phyloP scores from a whole-genome alignment of 169 alveolate species.

The Eimeria acervulina region DNA sequence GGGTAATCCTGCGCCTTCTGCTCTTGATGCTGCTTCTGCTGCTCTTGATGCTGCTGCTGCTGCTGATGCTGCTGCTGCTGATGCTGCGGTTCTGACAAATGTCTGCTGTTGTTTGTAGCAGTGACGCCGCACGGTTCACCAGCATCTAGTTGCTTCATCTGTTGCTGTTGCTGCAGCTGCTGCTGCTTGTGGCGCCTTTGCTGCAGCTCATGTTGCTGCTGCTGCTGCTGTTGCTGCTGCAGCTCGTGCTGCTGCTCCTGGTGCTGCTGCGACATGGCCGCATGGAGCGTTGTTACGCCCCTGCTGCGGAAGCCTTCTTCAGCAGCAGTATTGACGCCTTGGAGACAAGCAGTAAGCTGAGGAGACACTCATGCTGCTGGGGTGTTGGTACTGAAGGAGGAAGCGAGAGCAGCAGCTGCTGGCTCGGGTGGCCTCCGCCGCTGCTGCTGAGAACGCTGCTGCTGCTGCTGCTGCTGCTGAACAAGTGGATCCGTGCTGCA shows the following conservation, averaged over 20 bases:
- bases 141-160: not conserved
- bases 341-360: not conserved
- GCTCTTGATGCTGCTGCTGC: not conserved
- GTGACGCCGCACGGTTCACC: not conserved
- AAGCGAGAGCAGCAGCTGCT: not conserved
- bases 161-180: not conserved
- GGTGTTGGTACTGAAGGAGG: not conserved
- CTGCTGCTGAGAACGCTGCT: not conserved
- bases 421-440: not conserved
- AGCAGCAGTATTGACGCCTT: not conserved
- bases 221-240: not conserved
- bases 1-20: not conserved
- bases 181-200: not conserved
- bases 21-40: not conserved
- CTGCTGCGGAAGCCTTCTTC: not conserved
- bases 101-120: not conserved
- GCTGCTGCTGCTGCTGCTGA: not conserved
- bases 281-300: not conserved
- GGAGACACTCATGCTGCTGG: not conserved
- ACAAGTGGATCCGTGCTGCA: not conserved
- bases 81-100: conserved; percentile 20
- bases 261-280: conserved; percentile 15
- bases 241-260: conserved; percentile 2
- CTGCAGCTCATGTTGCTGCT: conserved; percentile 4
- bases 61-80: conserved; percentile 28